These are phyloP conservation scores for Fraxinus sp. DNA, from an alignment of 305 asterid genomes.

Conservation along the genomic window DNA sequence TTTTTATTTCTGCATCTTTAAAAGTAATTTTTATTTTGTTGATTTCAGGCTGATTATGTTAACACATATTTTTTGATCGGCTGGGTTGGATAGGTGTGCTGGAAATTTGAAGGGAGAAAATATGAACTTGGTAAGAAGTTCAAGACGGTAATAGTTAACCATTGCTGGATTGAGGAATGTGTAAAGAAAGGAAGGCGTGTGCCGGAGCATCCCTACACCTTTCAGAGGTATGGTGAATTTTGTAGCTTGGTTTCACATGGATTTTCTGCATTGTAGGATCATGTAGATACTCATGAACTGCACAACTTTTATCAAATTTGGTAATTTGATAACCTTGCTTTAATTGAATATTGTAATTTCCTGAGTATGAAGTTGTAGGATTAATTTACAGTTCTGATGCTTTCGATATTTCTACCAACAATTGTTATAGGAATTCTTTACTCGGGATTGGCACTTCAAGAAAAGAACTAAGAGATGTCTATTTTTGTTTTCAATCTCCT, in stretches of 20 bases:
- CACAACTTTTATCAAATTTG: background rate
- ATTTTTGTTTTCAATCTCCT: background rate
- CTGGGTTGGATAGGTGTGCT: constrained; percentile 61
- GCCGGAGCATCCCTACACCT: constrained; percentile 43
- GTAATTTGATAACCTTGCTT: background rate
- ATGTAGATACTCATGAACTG: background rate
- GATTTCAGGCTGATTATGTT: background rate
- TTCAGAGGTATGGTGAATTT: constrained; percentile 35
- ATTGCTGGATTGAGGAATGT: constrained; percentile 70
- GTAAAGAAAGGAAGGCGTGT: constrained; percentile 43
- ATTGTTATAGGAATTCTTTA: background rate
- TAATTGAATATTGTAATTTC: background rate
- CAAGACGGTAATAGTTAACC: constrained; percentile 54
- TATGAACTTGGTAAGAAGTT: constrained; percentile 61
- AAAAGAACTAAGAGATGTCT: background rate
- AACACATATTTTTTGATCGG: constrained; percentile 16
- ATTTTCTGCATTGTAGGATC: background rate
- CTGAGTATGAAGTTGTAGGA: background rate
- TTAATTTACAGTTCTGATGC: background rate
- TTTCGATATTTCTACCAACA: background rate
- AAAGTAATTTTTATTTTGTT: background rate
- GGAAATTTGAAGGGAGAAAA: constrained; percentile 81
- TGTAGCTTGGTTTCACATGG: background rate
- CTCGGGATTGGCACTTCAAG: background rate
- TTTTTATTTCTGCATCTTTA: background rate